Evolutionary conservation across 352 stramenopile genomes (phyloP), one percentile per base, ranked within the genome.

Genomic region (Globisporangium orthogonon): DNA sequence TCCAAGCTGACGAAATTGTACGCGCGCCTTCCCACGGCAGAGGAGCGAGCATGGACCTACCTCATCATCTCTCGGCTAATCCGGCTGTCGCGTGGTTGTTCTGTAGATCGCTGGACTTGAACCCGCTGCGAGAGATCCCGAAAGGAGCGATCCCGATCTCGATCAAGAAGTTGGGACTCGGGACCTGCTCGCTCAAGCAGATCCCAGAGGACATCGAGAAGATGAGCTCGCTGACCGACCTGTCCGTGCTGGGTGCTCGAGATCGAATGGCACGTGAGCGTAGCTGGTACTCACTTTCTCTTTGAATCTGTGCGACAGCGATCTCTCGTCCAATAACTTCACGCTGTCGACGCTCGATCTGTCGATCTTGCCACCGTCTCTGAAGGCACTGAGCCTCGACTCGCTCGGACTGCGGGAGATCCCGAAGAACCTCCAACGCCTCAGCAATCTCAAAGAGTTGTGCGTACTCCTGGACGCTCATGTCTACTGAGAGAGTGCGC

Each of bases 121-220:
- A 58, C 30, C 40, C 37, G 23, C 35, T 58, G 43, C 39, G 43
- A 15, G 23, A 43, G 13, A 4, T 58, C 3, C 7, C 28, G 13
- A 58, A 43, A 15, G 52, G 40, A 1, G 9, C 40, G 23, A 58
- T 58, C 23, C 52, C 52, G n/a, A 15, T 40, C 23, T 50, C 29
- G 14, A 13, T 58, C 15, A 9, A 49, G 7, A 28, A 3, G 28
- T n/a, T 58, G 15, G 28, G 35, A 4, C 29, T 31, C 11, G 18
- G 28, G 3, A 43, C 48, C 28, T 58, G 52, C 29, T 40, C 30
- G 23, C 52, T 58, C 3, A 23, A 49, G 14, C 40, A 50, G 7
- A 40, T 58, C 23, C 52, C 52, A 17, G 15, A 18, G 10, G 52
- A 49, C 52, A 50, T 58, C 37, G 37, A 39, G 17, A 17, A 30